Evolutionary conservation across 1,284 basidiomycete genomes (phyloP).

Genomic region (Rhizoctonia solani): DNA sequence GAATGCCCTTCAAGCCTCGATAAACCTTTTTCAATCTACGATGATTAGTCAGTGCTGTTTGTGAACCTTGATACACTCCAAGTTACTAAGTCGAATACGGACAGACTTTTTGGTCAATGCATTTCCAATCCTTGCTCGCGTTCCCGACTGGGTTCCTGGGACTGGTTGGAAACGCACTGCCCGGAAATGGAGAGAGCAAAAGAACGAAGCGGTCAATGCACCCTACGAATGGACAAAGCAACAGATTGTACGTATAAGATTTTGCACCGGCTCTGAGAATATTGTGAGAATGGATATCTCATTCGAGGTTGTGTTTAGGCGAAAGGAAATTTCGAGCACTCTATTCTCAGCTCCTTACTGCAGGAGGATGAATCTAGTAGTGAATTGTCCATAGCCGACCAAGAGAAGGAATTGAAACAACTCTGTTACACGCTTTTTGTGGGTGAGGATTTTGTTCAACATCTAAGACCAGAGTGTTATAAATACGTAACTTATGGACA

Average conservation of each 20-base stretch:
- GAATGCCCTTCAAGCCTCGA: background rate
- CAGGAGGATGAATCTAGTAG: background rate
- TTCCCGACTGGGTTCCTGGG: constrained; percentile 11
- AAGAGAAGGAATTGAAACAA: background rate
- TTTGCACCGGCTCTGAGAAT: background rate
- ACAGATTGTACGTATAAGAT: background rate
- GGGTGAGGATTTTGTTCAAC: background rate
- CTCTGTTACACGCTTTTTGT: background rate
- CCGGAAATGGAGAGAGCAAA: constrained; percentile 12
- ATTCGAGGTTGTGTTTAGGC: background rate
- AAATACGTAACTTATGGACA: background rate
- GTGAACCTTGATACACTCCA: no score
- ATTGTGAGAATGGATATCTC: background rate
- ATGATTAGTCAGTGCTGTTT: no score
- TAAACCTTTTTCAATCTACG: background rate
- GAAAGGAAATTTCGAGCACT: constrained; percentile 2
- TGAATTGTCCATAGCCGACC: background rate
- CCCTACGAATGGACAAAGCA: constrained; percentile 17
- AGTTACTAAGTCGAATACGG: no score
- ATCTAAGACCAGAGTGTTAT: background rate
- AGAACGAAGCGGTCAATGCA: background rate
- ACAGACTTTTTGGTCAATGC: constrained; percentile 14
- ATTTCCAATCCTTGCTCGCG: background rate
- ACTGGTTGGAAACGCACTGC: no score
- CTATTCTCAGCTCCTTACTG: constrained; percentile 6